A percentile compares a stretch with the other conserved stretches of the same genome.
These are phyloP conservation scores for Niebla homalea DNA, from an alignment of 495 filamentous ascomycete genomes.

Conservation along the genomic window DNA sequence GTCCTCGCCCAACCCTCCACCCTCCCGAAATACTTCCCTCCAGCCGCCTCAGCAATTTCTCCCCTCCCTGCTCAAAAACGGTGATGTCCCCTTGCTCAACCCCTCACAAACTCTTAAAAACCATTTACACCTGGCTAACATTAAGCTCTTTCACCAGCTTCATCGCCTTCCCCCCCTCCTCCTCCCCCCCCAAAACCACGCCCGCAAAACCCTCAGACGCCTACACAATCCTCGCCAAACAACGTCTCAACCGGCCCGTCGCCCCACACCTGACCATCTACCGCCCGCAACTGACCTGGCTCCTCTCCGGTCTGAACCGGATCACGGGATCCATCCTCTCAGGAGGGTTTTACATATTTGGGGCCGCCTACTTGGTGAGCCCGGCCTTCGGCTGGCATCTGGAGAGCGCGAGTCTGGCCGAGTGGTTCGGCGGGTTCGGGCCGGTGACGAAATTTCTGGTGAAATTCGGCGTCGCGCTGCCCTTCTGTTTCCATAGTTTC, in stretches of 20 bases:
- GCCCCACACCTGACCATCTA: conserved; percentile 86
- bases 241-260: conserved; percentile 75
- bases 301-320: conserved; percentile 58
- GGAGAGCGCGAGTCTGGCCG: conserved; percentile 64
- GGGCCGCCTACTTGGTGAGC: conserved; percentile 66
- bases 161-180: neutral
- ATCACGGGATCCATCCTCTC: conserved; percentile 64
- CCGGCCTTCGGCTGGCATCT: conserved; percentile 76
- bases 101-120: neutral
- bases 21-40: conserved; percentile 23
- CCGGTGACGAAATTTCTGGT: conserved; percentile 50
- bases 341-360: conserved; percentile 71
- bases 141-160: neutral
- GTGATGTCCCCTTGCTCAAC: neutral
- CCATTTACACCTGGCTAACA: conserved; percentile 10
- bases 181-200: conserved; percentile 38
- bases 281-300: conserved; percentile 78
- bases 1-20: conserved; percentile 38
- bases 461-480: conserved; percentile 63
- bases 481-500: conserved; percentile 74
- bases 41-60: neutral
- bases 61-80: neutral
- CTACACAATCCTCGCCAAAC: conserved; percentile 60
- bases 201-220: conserved; percentile 44
- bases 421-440: conserved; percentile 62